These are phyloP conservation scores for Botrytis galanthina DNA, from an alignment of 2,329 filamentous ascomycete species.

Conservation along the genomic window DNA sequence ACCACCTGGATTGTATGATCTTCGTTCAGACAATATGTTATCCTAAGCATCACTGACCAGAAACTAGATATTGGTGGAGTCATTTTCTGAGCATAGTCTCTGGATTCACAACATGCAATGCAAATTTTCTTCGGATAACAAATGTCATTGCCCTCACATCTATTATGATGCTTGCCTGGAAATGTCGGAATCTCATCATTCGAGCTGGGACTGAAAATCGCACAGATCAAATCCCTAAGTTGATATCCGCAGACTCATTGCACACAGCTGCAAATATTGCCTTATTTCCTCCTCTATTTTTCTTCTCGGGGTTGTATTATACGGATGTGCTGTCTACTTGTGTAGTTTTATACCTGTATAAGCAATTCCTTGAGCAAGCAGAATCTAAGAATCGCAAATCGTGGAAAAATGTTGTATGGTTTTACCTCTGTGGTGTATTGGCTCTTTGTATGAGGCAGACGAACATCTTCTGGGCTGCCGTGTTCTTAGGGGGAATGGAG, in stretches of 20 bases:
- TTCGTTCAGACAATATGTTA: constrained; percentile 20
- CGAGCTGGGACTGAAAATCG: neutral
- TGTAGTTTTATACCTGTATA: constrained; percentile 69
- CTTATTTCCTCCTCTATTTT: constrained; percentile 87
- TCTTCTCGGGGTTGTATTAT: constrained; percentile 94
- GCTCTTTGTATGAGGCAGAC: constrained; percentile 84
- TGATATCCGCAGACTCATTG: constrained; percentile 17
- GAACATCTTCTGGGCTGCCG: constrained; percentile 92
- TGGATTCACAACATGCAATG: constrained; percentile 40
- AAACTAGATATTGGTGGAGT: constrained; percentile 35
- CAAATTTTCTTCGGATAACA: constrained; percentile 48
- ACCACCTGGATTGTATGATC: constrained; percentile 74
- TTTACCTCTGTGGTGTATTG: constrained; percentile 56
- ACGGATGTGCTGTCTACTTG: constrained; percentile 85
- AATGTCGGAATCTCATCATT: constrained; percentile 32
- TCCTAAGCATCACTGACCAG: constrained; percentile 28
- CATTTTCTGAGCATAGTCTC: constrained; percentile 49
- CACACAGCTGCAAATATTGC: constrained; percentile 75
- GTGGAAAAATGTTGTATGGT: constrained; percentile 31
- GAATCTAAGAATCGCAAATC: constrained; percentile 13
- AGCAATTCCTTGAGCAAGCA: constrained; percentile 48
- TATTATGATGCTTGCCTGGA: constrained; percentile 38
- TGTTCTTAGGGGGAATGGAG: constrained; percentile 68
- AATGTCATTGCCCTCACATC: constrained; percentile 49
- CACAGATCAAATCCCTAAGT: constrained; percentile 19